A percentile compares a stretch with the other conserved stretches of the same genome.
These are phyloP conservation scores for Neurospora sp. DNA, from an alignment of 495 filamentous ascomycete genomes.

Conservation along the genomic window DNA sequence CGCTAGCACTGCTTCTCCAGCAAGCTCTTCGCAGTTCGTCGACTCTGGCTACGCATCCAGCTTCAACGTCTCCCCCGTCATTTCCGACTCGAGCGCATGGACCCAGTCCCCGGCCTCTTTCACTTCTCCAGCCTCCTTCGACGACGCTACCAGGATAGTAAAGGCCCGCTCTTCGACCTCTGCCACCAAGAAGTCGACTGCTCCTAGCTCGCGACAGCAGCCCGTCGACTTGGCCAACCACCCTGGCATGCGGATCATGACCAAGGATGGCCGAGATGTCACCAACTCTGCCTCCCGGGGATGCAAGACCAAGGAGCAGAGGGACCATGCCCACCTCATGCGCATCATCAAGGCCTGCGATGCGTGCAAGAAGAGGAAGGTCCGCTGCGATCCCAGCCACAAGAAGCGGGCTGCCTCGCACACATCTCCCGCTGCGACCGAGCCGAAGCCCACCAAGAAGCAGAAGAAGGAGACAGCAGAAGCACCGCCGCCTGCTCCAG, in stretches of 20 bases:
- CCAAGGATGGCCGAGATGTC: slow-evolving; percentile 45
- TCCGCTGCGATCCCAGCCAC: slow-evolving; percentile 43
- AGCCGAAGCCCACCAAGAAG: slow-evolving; percentile 28
- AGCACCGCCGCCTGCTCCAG: slow-evolving; percentile 14
- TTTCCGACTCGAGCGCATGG: slow-evolving; percentile 31
- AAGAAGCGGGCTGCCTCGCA: slow-evolving; percentile 31
- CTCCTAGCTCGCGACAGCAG: slow-evolving; percentile 17
- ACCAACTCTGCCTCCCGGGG: slow-evolving; percentile 47
- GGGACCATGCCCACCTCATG: slow-evolving; percentile 50
- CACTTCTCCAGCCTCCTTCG: slow-evolving; percentile 10
- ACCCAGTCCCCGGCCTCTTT: slow-evolving; percentile 19
- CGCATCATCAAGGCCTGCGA: slow-evolving; percentile 50
- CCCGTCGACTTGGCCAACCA: slow-evolving; percentile 33
- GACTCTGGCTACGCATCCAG: slow-evolving; percentile 35
- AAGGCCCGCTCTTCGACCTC: slow-evolving; percentile 10
- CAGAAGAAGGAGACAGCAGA: slow-evolving; percentile 21
- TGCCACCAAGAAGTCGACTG: slow-evolving; percentile 14
- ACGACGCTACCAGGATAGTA: slow-evolving; percentile 2
- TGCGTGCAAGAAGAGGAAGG: slow-evolving; percentile 44
- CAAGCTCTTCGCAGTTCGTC: slow-evolving; percentile 22
- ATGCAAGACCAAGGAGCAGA: slow-evolving; percentile 51
- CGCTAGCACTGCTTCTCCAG: slow-evolving; percentile 26
- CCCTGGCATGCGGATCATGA: slow-evolving; percentile 51
- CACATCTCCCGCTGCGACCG: slow-evolving; percentile 19
- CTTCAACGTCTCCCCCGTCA: slow-evolving; percentile 34